Evolutionary conservation across 352 stramenopile species (phyloP).

Genomic region (Lagenidium giganteum): DNA sequence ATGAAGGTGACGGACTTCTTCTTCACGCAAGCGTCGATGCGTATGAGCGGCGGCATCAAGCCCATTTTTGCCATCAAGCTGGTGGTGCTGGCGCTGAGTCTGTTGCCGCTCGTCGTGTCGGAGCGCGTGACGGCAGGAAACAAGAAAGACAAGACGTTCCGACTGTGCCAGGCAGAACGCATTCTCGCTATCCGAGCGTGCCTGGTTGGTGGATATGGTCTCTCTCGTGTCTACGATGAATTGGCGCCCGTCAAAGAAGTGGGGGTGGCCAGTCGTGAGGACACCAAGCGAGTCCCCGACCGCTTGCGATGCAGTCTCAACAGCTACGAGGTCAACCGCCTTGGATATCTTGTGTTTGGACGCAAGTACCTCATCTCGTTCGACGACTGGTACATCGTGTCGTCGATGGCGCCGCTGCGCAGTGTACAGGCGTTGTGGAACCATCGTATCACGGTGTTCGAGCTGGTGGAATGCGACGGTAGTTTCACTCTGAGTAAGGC

Average conservation of each 20-base stretch:
- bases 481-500: not conserved
- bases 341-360: slow-evolving; percentile 13
- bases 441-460: slow-evolving; percentile 14
- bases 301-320: slow-evolving; percentile 2
- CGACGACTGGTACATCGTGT: slow-evolving; percentile 19
- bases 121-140: slow-evolving; percentile 21
- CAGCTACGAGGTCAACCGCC: slow-evolving; percentile 11
- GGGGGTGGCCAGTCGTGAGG: too few species aligned
- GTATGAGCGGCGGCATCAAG: slow-evolving; percentile 24
- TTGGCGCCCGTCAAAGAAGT: too few species aligned
- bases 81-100: slow-evolving; percentile 26
- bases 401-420: slow-evolving; percentile 13
- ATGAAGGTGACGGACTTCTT: slow-evolving; percentile 34
- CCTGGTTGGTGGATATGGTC: slow-evolving; percentile 21
- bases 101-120: slow-evolving; percentile 27
- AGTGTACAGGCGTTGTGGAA: slow-evolving; percentile 15
- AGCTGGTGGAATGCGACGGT: slow-evolving; percentile 1
- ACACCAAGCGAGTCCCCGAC: too few species aligned
- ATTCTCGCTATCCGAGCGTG: too few species aligned
- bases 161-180: slow-evolving; percentile 2
- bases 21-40: slow-evolving; percentile 17
- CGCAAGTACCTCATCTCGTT: slow-evolving; percentile 14
- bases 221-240: slow-evolving; percentile 5
- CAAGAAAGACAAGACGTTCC: slow-evolving; percentile 13
- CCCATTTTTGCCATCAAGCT: slow-evolving; percentile 42